phyloP scores from a whole-genome alignment of 306 rosid genomes.

The Bauhinia variegata region DNA sequence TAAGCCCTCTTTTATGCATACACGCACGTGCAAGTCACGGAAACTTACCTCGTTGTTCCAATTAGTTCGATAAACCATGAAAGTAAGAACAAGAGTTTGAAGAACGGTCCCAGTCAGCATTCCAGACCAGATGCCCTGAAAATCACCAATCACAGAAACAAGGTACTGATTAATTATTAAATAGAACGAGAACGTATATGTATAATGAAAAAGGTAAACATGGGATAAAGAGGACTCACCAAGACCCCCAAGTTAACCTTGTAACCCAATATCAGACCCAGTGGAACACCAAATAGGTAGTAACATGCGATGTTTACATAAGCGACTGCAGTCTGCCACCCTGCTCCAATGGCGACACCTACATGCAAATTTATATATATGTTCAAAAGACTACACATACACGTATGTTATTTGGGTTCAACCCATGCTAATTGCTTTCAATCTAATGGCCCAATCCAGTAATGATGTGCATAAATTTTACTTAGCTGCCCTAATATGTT shows the following conservation, averaged over 20 bases:
- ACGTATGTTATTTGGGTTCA: no score
- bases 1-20: no score
- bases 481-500: no score
- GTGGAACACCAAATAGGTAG: conserved; percentile 65
- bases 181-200: neutral
- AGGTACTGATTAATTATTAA: neutral
- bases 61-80: conserved; percentile 46
- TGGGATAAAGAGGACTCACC: conserved; percentile 31
- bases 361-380: conserved; percentile 41
- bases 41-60: conserved; percentile 55
- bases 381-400: no score
- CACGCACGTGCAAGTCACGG: no score
- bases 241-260: conserved; percentile 49
- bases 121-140: conserved; percentile 58
- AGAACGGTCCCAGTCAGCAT: conserved; percentile 54
- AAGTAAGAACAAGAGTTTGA: conserved; percentile 48
- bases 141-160: neutral
- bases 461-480: no score
- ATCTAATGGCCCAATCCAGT: no score
- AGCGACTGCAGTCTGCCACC: conserved; percentile 77
- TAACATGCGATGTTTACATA: conserved; percentile 70
- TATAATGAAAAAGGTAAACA: neutral
- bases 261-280: conserved; percentile 71
- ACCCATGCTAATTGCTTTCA: no score
- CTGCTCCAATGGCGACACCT: conserved; percentile 89